phyloP scores from a whole-genome alignment of 1,284 basidiomycete species.

The Ustanciosporium gigantosporum region DNA sequence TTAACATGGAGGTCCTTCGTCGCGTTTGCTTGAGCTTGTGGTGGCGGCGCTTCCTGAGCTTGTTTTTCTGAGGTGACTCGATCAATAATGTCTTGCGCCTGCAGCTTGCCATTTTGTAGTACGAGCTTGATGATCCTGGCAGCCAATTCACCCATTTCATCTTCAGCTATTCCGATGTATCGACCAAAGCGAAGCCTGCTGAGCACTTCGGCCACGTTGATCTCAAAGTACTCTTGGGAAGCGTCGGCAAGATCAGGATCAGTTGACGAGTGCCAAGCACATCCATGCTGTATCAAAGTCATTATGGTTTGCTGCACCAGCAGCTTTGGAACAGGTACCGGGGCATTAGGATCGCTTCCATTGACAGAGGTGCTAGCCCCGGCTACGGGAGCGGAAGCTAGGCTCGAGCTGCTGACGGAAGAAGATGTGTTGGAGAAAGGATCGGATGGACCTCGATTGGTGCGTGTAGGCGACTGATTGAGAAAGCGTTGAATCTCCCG shows the following conservation, averaged over 20 bases:
- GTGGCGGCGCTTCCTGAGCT: conserved; percentile 3
- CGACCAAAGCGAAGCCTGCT: conserved; percentile 58
- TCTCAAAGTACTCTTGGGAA: conserved; percentile 61
- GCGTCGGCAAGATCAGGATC: conserved; percentile 26
- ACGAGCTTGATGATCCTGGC: conserved; percentile 64
- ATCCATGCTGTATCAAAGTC: conserved; percentile 86
- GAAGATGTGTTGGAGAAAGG: conserved; percentile 15
- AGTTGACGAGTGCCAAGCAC: conserved; percentile 59
- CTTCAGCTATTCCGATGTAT: conserved; percentile 78
- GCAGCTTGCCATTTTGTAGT: conserved; percentile 83
- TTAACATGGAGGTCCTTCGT: conserved; percentile 10
- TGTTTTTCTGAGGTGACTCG: conserved; percentile 61
- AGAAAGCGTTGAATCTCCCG: conserved; percentile 61
- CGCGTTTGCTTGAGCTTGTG: conserved; percentile 1
- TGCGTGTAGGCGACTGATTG: conserved; percentile 28
- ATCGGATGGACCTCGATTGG: conserved; percentile 26
- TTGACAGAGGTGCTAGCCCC: conserved; percentile 31
- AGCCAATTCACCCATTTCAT: conserved; percentile 69
- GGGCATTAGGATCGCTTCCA: conserved; percentile 67
- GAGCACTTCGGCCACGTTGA: conserved; percentile 61
- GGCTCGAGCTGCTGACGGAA: conserved; percentile 13
- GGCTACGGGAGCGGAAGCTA: conserved; percentile 21
- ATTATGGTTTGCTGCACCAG: conserved; percentile 76
- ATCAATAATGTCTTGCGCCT: conserved; percentile 72
- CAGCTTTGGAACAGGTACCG: conserved; percentile 66